phyloP scores from a whole-genome alignment of 495 filamentous ascomycete genomes.

The Aspergillus sparsus region DNA sequence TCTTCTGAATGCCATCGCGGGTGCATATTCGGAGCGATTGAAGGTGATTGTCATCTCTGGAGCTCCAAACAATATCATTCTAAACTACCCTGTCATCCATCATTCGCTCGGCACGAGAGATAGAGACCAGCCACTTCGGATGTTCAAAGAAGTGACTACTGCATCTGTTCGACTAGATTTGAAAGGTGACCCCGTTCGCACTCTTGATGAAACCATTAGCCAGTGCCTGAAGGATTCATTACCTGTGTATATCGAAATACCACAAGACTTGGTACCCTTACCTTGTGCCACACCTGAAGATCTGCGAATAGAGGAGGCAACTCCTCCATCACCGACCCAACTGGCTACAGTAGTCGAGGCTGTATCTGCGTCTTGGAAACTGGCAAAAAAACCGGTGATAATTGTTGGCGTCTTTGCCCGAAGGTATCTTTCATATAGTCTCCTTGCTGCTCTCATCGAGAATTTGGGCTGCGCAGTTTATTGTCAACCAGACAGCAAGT shows the following conservation, averaged over 20 bases:
- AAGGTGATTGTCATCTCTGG: conserved; percentile 77
- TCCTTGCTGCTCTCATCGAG: conserved; percentile 12
- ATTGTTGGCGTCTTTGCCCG: conserved; percentile 16
- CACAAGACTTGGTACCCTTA: background rate
- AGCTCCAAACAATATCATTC: background rate
- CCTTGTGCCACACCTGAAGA: background rate
- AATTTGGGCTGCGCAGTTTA: conserved; percentile 22
- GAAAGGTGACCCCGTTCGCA: background rate
- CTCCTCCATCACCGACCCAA: background rate
- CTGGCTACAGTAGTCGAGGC: conserved; percentile 7
- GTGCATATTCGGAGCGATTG: conserved; percentile 66
- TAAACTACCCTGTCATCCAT: background rate
- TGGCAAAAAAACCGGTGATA: conserved; percentile 14
- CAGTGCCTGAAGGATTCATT: conserved; percentile 11
- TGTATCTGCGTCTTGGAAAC: conserved; percentile 9
- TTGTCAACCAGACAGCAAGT: conserved; percentile 22
- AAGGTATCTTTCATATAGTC: background rate
- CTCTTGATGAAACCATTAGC: conserved; percentile 3
- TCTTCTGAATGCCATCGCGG: conserved; percentile 64
- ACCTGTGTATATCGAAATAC: conserved; percentile 16
- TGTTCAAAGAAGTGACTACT: conserved; percentile 5
- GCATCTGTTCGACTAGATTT: conserved; percentile 8
- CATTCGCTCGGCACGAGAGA: conserved; percentile 2
- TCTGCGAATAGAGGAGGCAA: background rate
- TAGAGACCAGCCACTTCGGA: conserved; percentile 10